phyloP scores from a whole-genome alignment of 495 filamentous ascomycete species.

The Neohortaea acidophila region DNA sequence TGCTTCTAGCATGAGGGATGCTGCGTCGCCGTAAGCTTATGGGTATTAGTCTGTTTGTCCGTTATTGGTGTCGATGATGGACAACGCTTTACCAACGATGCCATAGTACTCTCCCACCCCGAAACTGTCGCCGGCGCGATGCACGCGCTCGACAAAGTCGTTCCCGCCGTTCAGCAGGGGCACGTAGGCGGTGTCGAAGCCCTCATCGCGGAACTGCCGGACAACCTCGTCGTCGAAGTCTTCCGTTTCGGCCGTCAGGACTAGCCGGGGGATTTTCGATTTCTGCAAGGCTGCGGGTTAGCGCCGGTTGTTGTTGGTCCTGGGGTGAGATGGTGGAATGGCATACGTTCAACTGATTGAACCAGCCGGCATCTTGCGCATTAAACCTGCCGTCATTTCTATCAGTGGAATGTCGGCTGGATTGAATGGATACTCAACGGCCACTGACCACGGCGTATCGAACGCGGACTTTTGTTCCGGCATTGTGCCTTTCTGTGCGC shows the following conservation, averaged over 20 bases:
- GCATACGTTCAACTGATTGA: not conserved
- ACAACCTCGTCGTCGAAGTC: constrained; percentile 46
- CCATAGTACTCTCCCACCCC: constrained; percentile 27
- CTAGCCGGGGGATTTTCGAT: constrained; percentile 36
- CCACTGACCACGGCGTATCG: constrained; percentile 16
- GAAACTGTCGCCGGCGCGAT: constrained; percentile 22
- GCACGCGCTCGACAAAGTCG: constrained; percentile 37
- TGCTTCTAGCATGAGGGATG: constrained; percentile 24
- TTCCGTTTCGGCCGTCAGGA: constrained; percentile 44
- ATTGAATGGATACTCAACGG: constrained; percentile 4
- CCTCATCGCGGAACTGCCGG: constrained; percentile 48
- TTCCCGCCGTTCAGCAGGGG: constrained; percentile 39
- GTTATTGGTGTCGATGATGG: not conserved
- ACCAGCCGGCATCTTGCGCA: not conserved
- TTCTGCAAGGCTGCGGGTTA: constrained; percentile 10
- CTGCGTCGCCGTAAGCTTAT: constrained; percentile 29
- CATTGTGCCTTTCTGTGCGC: constrained; percentile 9
- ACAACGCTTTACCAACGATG: constrained; percentile 25
- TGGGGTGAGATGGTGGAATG: too few relatives aligned
- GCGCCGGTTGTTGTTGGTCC: too few relatives aligned
- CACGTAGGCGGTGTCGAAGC: constrained; percentile 48
- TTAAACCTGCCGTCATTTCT: too few relatives aligned
- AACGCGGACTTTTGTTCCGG: constrained; percentile 13
- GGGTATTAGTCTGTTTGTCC: constrained; percentile 1
- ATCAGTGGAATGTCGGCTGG: too few relatives aligned